Evolutionary conservation across 1,139 yeast species (phyloP), one percentile per base, ranked within the genome.

Genomic region (Magnusiomyces magnusii): DNA sequence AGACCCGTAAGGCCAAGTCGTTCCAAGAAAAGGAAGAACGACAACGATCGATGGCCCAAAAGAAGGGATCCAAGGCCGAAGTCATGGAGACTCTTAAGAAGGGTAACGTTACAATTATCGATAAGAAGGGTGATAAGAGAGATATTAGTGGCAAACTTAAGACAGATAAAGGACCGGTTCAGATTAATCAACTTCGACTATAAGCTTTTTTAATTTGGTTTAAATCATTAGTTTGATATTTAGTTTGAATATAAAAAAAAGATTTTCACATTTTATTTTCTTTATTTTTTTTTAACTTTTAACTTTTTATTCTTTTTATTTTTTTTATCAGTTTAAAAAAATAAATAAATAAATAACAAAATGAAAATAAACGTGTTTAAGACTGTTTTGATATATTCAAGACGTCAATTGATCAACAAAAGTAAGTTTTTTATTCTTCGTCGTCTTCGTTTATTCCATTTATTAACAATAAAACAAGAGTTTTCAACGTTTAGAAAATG

Each of bases 21-120:
- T 77, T 75, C 69, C 73, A 78, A 56, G 76, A 77, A 56, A 73
- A 75, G 58, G 69, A 68, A 53, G 73, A 73, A 61, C 66, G 68
- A 34, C 71, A 73, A 59, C 69, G 65, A 65, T 61, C 69, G 62
- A 65, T 66, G 64, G 65, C 72, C 21, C 70, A 67, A 55, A 85
- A 83, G 74, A 80, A 80, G 68, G 82, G 80, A 58, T 80, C 80
- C 73, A 80, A 79, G 64, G 82, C 85, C 58, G 81, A 81, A 42
- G 87, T 87, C 58, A 80, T 87, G 63, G 87, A 86, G 67, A 86
- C 95, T 0, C 81, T 89, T 66, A 78, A 87, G 60, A 83, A 79
- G 72, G 87, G 84, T 74, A 88, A 89, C 67, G 83, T 90, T 67
- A 87, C 95, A 1, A 82, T 89, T 64, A 85, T 90, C 69, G 90